Evolutionary conservation across 768 basidiomycete species (phyloP).

Genomic region (Nidula microcarpa): DNA sequence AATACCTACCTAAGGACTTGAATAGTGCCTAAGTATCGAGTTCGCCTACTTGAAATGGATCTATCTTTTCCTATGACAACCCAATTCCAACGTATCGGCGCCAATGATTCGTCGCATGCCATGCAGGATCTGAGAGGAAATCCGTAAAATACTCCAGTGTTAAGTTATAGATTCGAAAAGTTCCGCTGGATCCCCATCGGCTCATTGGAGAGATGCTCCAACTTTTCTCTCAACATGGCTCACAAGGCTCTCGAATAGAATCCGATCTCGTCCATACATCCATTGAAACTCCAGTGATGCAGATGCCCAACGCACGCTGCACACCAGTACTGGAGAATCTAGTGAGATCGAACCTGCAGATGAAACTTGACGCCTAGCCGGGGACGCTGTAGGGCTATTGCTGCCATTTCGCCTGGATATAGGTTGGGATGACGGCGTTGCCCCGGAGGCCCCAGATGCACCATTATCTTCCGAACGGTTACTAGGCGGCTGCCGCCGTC

Average conservation of each 20-base stretch:
- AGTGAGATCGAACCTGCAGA: neutral
- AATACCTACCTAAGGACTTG: too few relatives aligned
- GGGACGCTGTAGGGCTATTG: neutral
- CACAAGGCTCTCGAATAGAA: conserved; percentile 63
- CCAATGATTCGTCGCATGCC: too few relatives aligned
- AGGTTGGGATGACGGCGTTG: neutral
- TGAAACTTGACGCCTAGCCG: neutral
- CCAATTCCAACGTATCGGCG: too few relatives aligned
- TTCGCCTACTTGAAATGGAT: too few relatives aligned
- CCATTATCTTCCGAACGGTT: neutral
- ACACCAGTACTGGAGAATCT: conserved; percentile 14
- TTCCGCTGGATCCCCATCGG: too few relatives aligned
- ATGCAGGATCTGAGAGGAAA: too few relatives aligned
- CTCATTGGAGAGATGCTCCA: neutral
- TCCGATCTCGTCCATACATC: conserved; percentile 56
- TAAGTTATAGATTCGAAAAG: too few relatives aligned
- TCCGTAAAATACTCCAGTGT: too few relatives aligned
- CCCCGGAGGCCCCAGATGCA: conserved; percentile 5
- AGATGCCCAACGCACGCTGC: conserved; percentile 9
- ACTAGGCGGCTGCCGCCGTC: conserved; percentile 12
- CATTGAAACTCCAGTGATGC: conserved; percentile 49
- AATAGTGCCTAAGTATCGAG: too few relatives aligned
- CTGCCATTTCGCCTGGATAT: neutral
- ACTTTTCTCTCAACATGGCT: conserved; percentile 61
- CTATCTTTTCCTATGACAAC: too few relatives aligned